Evolutionary conservation across 352 stramenopile species (phyloP).

Genomic region (Pythium scleroteichum): DNA sequence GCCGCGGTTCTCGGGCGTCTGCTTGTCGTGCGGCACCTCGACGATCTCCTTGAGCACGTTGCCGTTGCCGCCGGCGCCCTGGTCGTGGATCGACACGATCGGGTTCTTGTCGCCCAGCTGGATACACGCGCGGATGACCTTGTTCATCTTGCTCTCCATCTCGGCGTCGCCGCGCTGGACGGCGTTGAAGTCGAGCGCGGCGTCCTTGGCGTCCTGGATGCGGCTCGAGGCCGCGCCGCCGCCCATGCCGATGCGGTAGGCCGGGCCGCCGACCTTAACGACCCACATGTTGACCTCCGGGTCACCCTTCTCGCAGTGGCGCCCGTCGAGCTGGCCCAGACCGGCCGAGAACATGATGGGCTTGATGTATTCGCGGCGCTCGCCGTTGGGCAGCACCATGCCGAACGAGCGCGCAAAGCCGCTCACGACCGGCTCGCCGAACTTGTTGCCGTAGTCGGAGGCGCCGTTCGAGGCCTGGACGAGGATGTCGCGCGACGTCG

Average conservation of each 20-base stretch:
- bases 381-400: slow-evolving; percentile 92
- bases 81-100: slow-evolving; percentile 99
- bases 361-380: slow-evolving; percentile 99
- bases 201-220: slow-evolving; percentile 93
- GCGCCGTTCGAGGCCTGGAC: slow-evolving; percentile 98
- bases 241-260: slow-evolving; percentile 99
- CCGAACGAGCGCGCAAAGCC: slow-evolving; percentile 98
- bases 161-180: slow-evolving; percentile 99
- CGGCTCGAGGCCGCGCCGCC: slow-evolving; percentile 96
- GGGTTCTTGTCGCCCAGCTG: slow-evolving; percentile 97
- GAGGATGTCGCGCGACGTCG: slow-evolving; percentile 93
- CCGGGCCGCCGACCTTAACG: slow-evolving; percentile 98
- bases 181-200: slow-evolving; percentile 98
- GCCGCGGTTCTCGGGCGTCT: slow-evolving; percentile 86
- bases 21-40: slow-evolving; percentile 81
- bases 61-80: slow-evolving; percentile 98
- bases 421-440: slow-evolving; percentile 98
- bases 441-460: slow-evolving; percentile 99
- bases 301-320: slow-evolving; percentile 94
- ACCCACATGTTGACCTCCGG: slow-evolving; percentile 96
- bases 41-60: slow-evolving; percentile 99
- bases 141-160: slow-evolving; percentile 99
- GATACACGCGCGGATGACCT: slow-evolving; percentile 97
- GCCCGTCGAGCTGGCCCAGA: slow-evolving; percentile 94
- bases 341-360: slow-evolving; percentile 99